phyloP scores from a whole-genome alignment of 345 rosid species.

The Clarkia xantiana region DNA sequence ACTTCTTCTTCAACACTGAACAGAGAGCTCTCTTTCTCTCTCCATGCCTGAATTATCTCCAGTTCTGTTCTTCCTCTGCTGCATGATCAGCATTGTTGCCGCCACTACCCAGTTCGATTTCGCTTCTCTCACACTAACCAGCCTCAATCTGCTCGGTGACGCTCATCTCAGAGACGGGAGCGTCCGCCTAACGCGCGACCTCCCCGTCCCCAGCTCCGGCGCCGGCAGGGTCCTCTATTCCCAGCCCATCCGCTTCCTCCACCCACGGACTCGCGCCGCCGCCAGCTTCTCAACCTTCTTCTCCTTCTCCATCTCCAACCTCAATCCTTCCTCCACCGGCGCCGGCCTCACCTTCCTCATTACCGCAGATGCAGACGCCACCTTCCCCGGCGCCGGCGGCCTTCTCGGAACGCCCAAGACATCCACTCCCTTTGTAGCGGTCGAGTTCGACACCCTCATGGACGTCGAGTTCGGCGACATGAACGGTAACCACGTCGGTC shows the following conservation, averaged over 20 bases:
- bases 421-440: constrained; percentile 12
- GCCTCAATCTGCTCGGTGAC: too few relatives aligned
- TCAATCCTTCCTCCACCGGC: constrained; percentile 27
- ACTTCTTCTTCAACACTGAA: too few relatives aligned
- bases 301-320: constrained; percentile 21
- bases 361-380: neutral
- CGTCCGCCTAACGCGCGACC: constrained; percentile 25
- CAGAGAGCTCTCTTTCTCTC: too few relatives aligned
- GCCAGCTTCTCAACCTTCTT: constrained; percentile 23
- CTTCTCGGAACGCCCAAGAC: too few relatives aligned
- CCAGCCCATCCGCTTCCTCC: constrained; percentile 23
- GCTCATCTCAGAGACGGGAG: too few relatives aligned
- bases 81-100: too few relatives aligned
- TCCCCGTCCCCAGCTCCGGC: constrained; percentile 26
- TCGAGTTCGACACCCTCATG: constrained; percentile 27
- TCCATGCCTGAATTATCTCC: too few relatives aligned
- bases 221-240: constrained; percentile 25
- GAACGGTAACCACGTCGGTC: constrained; percentile 24
- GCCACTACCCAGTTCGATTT: too few relatives aligned
- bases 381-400: too few relatives aligned
- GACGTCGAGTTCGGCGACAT: constrained; percentile 22
- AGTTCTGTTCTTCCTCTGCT: too few relatives aligned
- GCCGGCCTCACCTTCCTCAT: constrained; percentile 6
- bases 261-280: constrained; percentile 8
- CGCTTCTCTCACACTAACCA: too few relatives aligned